Evolutionary conservation across 768 basidiomycete species (phyloP).

Genomic region (Rhizopogon rudus): DNA sequence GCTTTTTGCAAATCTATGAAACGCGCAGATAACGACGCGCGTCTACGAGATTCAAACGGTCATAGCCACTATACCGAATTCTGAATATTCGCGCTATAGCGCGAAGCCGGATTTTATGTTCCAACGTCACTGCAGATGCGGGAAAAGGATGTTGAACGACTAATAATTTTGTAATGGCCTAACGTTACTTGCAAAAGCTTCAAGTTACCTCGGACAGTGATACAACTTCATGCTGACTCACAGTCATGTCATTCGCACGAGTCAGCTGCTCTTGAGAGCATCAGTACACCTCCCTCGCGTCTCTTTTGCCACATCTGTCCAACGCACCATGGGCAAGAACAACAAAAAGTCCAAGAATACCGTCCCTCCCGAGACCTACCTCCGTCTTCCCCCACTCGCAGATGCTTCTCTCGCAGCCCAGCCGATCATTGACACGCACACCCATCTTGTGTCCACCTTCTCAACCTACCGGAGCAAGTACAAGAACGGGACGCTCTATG

Average conservation of each 20-base stretch:
- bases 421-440: slow-evolving; percentile 79
- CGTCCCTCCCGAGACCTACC: slow-evolving; percentile 28
- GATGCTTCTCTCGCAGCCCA: slow-evolving; percentile 8
- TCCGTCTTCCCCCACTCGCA: slow-evolving; percentile 26
- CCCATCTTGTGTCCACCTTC: slow-evolving; percentile 76
- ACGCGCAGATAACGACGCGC: no score
- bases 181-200: no score
- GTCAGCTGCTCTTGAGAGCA: background rate
- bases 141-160: no score
- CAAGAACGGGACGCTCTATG: slow-evolving; percentile 44
- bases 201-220: no score
- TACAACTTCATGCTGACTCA: background rate
- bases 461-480: slow-evolving; percentile 59
- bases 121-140: no score
- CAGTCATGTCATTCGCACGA: slow-evolving; percentile 2
- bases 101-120: no score
- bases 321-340: slow-evolving; percentile 38
- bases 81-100: no score
- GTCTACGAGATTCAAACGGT: no score
- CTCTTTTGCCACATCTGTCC: slow-evolving; percentile 36
- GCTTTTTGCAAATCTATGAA: no score
- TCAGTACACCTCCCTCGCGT: slow-evolving; percentile 10
- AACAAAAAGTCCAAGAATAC: slow-evolving; percentile 16
- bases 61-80: no score
- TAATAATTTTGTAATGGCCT: no score